Conservation (phyloP, 257 asterid species). For the Leonotis leonurus region DNA sequence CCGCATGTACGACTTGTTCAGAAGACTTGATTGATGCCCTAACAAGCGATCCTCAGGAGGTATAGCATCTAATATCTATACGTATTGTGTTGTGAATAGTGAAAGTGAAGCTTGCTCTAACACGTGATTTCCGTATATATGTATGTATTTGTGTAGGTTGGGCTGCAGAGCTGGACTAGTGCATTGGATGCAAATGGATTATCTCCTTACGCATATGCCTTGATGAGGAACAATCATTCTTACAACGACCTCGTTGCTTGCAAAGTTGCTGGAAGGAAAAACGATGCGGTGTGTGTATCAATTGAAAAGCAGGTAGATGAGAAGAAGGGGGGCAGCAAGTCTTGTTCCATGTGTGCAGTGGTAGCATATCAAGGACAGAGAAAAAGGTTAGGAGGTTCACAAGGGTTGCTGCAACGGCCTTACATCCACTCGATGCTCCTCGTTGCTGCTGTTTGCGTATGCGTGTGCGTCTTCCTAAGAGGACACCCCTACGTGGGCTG, state of each 20-base stretch:
- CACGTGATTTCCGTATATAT: neutral
- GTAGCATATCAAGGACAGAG: constrained; percentile 30
- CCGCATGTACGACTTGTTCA: constrained; percentile 52
- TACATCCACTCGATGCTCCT: constrained; percentile 76
- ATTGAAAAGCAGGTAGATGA: constrained; percentile 33
- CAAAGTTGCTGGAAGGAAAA: constrained; percentile 39
- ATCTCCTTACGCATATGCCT: constrained; percentile 69
- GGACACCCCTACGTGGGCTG: constrained; percentile 59
- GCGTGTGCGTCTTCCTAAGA: constrained; percentile 69
- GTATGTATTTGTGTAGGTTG: constrained; percentile 41
- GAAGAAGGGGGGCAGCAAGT: constrained; percentile 16
- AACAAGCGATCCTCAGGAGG: constrained; percentile 74
- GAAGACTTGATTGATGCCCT: constrained; percentile 62
- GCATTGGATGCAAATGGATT: constrained; percentile 68
- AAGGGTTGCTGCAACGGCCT: constrained; percentile 63
- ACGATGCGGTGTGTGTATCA: constrained; percentile 42
- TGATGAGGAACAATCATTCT: constrained; percentile 59
- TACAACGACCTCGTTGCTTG: constrained; percentile 60
- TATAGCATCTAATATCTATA: no score
- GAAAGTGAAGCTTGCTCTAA: no score
- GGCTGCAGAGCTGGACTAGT: constrained; percentile 64
- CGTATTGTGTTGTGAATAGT: no score
- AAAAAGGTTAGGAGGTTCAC: constrained; percentile 29
- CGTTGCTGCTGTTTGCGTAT: constrained; percentile 80
- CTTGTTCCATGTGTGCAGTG: constrained; percentile 62